Evolutionary conservation across 1,284 basidiomycete species (phyloP).

Genomic region (Fistulinella cinereoalba): DNA sequence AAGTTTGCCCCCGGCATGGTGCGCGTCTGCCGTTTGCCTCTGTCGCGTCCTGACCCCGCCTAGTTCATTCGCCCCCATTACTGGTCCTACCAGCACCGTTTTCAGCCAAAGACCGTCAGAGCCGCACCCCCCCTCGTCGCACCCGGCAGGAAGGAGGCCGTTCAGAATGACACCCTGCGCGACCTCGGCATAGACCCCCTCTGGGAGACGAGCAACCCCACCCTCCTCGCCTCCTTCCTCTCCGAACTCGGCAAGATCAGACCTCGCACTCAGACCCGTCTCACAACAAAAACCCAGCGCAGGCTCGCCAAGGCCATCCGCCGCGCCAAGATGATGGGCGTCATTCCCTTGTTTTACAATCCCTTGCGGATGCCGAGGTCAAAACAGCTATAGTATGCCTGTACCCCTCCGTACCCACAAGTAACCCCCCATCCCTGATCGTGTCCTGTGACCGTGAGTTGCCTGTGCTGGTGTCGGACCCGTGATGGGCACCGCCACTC

Average conservation of each 20-base stretch:
- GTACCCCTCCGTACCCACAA: too few species aligned
- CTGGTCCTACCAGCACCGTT: slow-evolving; percentile 42
- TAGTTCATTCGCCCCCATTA: slow-evolving; percentile 49
- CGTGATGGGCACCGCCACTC: not conserved
- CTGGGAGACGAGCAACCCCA: slow-evolving; percentile 64
- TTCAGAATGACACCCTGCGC: slow-evolving; percentile 63
- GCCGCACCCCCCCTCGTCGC: slow-evolving; percentile 40
- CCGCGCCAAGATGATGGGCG: slow-evolving; percentile 90
- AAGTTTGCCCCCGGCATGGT: slow-evolving; percentile 25
- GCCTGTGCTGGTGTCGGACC: not conserved
- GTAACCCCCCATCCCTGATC: too few species aligned
- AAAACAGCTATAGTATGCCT: slow-evolving; percentile 14
- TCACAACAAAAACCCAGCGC: slow-evolving; percentile 84
- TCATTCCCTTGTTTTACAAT: slow-evolving; percentile 69
- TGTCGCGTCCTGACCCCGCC: not conserved
- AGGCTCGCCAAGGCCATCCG: slow-evolving; percentile 85
- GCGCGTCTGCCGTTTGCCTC: not conserved
- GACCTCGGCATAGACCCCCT: slow-evolving; percentile 68
- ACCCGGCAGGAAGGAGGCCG: slow-evolving; percentile 50
- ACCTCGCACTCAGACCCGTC: slow-evolving; percentile 63
- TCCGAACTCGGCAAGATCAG: slow-evolving; percentile 87
- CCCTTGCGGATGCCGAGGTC: slow-evolving; percentile 29
- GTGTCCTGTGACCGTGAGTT: not conserved
- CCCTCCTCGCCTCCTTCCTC: slow-evolving; percentile 66
- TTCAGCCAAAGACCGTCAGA: slow-evolving; percentile 24